Conservation (phyloP, 306 rosid genomes). For the Pterocarpus macrocarpus region DNA sequence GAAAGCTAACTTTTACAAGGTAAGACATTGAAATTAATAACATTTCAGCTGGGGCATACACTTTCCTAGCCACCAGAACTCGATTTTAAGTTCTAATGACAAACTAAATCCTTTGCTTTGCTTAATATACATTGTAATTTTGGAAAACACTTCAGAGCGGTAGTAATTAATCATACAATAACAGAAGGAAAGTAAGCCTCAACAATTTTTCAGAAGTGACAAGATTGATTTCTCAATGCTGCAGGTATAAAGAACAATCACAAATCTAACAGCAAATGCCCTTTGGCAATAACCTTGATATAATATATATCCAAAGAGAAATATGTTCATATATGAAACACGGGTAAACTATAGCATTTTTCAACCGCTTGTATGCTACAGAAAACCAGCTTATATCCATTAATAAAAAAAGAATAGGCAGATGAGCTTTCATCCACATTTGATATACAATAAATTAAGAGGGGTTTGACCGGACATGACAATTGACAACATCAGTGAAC, state of each 20-base stretch:
- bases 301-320: neutral
- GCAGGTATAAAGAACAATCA: slow-evolving; percentile 25
- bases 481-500: too few relatives aligned
- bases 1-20: neutral
- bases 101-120: neutral
- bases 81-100: neutral
- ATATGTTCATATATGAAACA: slow-evolving; percentile 17
- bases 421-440: too few relatives aligned
- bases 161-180: neutral
- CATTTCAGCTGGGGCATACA: neutral
- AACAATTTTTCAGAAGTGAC: neutral
- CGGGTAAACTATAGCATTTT: neutral
- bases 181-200: neutral
- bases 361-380: neutral
- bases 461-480: too few relatives aligned
- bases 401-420: neutral
- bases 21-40: neutral
- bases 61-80: neutral
- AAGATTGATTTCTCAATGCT: neutral
- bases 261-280: neutral
- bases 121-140: neutral
- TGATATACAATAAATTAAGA: too few relatives aligned
- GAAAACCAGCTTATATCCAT: neutral
- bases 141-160: slow-evolving; percentile 1
- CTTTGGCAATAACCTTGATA: neutral